Conservation (phyloP, 2,329 filamentous ascomycete species). For the Ophiocordyceps camponoti-rufipedis region DNA sequence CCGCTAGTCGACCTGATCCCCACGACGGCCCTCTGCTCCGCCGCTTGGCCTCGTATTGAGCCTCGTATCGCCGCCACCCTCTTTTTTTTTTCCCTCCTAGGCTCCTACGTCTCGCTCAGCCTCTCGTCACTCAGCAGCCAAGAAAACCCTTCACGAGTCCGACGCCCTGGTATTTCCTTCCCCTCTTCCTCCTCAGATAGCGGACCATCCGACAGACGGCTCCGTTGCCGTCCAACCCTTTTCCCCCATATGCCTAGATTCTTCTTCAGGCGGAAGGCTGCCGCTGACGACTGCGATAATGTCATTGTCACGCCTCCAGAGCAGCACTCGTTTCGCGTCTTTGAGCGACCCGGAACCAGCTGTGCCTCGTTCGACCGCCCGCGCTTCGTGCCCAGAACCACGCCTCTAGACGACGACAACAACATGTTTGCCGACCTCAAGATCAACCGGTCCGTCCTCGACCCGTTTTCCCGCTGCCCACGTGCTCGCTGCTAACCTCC, state of each 20-base stretch:
- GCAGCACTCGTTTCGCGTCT: constrained; percentile 37
- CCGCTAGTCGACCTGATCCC: constrained; percentile 3
- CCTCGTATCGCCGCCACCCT: neutral
- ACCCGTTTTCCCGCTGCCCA: neutral
- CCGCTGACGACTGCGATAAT: constrained; percentile 34
- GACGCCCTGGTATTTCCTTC: neutral
- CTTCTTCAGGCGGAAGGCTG: constrained; percentile 41
- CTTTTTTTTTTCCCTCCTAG: neutral
- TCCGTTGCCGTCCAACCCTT: neutral
- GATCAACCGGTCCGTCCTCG: constrained; percentile 31
- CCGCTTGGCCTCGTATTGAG: constrained; percentile 2
- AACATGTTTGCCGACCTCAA: constrained; percentile 42
- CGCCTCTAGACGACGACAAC: constrained; percentile 28
- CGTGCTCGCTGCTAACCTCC: constrained; percentile 14
- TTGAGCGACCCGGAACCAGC: constrained; percentile 29
- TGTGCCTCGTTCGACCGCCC: constrained; percentile 32
- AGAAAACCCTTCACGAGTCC: neutral
- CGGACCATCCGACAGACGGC: too few relatives aligned
- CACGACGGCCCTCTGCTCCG: neutral
- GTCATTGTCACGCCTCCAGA: constrained; percentile 19
- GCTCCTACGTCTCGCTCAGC: too few relatives aligned
- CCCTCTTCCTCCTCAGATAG: neutral
- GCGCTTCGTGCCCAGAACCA: constrained; percentile 19
- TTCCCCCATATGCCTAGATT: constrained; percentile 39
- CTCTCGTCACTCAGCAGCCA: neutral